Percentiles rank a stretch among this genome's conserved stretches.
Evolutionary conservation across 331 rosid species (phyloP).

Genomic region (Saraca asoca): DNA sequence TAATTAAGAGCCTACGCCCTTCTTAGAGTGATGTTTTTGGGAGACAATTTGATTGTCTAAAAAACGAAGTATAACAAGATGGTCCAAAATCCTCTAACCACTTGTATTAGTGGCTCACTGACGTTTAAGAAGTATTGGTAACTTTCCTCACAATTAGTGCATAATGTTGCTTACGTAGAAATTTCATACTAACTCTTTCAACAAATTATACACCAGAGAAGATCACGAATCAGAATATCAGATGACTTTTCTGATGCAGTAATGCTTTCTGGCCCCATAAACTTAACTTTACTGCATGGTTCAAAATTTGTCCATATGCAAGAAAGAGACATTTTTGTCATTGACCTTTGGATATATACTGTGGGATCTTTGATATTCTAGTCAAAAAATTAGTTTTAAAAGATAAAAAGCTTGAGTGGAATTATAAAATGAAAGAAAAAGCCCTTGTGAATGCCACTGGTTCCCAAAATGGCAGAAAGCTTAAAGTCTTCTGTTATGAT

Average conservation of each 20-base stretch:
- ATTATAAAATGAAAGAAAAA: slow-evolving; percentile 20
- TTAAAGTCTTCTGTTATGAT: slow-evolving; percentile 32
- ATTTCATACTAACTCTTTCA: slow-evolving; percentile 9
- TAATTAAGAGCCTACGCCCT: background rate
- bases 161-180: background rate
- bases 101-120: slow-evolving; percentile 2
- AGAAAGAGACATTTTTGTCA: slow-evolving; percentile 22
- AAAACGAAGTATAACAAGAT: background rate
- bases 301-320: slow-evolving; percentile 35
- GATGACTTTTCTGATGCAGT: slow-evolving; percentile 27
- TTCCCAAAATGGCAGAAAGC: slow-evolving; percentile 31
- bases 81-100: slow-evolving; percentile 20
- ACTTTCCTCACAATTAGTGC: slow-evolving; percentile 26
- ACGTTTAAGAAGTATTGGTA: slow-evolving; percentile 24
- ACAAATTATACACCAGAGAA: slow-evolving; percentile 17
- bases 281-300: slow-evolving; percentile 28
- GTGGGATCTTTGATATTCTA: slow-evolving; percentile 23
- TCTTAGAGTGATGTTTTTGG: no score
- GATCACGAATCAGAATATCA: slow-evolving; percentile 4
- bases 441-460: slow-evolving; percentile 22
- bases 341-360: slow-evolving; percentile 3
- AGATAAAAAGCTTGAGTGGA: slow-evolving; percentile 17
- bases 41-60: no score
- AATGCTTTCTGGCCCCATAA: slow-evolving; percentile 21
- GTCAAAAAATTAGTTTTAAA: slow-evolving; percentile 10